Evolutionary conservation across 208 protist genomes (phyloP).

Genomic region (Crithidia sp.): DNA sequence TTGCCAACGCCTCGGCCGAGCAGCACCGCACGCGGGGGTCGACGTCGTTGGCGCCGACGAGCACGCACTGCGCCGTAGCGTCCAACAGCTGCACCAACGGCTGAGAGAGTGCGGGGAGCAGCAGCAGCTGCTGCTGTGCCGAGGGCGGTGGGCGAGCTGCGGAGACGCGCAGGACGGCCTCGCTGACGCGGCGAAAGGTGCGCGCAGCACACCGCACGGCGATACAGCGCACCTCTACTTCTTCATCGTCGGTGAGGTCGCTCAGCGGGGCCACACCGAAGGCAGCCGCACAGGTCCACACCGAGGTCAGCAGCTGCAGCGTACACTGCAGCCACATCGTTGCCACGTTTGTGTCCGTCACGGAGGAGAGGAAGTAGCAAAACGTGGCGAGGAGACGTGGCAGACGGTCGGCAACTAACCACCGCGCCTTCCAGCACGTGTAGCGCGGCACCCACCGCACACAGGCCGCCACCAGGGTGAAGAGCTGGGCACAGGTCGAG

Average conservation of each 20-base stretch:
- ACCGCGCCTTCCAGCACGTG: constrained; percentile 68
- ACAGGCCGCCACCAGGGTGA: constrained; percentile 42
- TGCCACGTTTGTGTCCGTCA: constrained; percentile 17
- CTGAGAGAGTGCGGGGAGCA: constrained; percentile 6
- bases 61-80: constrained; percentile 38
- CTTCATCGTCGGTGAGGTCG: constrained; percentile 50
- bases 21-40: constrained; percentile 61
- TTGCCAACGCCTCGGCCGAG: constrained; percentile 53
- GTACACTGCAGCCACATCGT: constrained; percentile 21
- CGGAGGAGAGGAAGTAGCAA: constrained; percentile 35
- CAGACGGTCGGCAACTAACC: constrained; percentile 58
- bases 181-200: constrained; percentile 40
- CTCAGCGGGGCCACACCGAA: constrained; percentile 34
- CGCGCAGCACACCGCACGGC: constrained; percentile 40
- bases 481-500: constrained; percentile 33
- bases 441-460: constrained; percentile 51
- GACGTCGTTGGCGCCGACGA: constrained; percentile 42
- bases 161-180: not conserved
- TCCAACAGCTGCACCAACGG: constrained; percentile 37
- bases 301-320: constrained; percentile 35
- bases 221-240: constrained; percentile 68
- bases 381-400: constrained; percentile 51
- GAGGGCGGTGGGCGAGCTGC: not conserved
- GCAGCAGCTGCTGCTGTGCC: not conserved
- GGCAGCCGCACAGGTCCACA: constrained; percentile 27